Percentiles rank a stretch among this genome's conserved stretches.
These are phyloP conservation scores for Rhizopogon vulgaris DNA, from an alignment of 768 basidiomycete species.

Conservation along the genomic window DNA sequence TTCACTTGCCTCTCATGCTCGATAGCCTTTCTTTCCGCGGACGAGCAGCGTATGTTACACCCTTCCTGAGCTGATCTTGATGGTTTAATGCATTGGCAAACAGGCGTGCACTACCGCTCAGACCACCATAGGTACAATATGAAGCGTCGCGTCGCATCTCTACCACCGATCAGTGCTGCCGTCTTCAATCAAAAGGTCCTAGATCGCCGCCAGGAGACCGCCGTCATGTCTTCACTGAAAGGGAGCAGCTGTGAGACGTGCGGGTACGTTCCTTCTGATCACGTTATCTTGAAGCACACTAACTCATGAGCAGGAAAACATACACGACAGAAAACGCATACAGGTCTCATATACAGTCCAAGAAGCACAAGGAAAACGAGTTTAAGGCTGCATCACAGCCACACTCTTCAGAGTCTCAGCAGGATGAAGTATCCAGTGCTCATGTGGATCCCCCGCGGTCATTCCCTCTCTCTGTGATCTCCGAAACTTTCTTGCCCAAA, in stretches of 20 bases:
- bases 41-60: conserved; percentile 66
- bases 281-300: not conserved
- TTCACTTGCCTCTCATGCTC: conserved; percentile 91
- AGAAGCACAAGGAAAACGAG: conserved; percentile 81
- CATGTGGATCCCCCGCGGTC: conserved; percentile 4
- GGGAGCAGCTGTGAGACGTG: conserved; percentile 71
- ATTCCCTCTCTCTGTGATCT: conserved; percentile 1
- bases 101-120: conserved; percentile 84
- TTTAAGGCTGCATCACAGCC: conserved; percentile 35
- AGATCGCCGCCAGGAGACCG: conserved; percentile 72
- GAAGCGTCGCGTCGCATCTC: conserved; percentile 87
- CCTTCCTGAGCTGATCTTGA: conserved; percentile 5
- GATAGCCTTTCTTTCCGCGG: conserved; percentile 77
- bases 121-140: conserved; percentile 98
- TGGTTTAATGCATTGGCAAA: conserved; percentile 1
- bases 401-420: not conserved
- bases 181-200: conserved; percentile 86
- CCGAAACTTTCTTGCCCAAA: conserved; percentile 1
- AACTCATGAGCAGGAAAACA: conserved; percentile 53
- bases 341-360: conserved; percentile 80
- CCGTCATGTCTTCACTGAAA: conserved; percentile 54
- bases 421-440: conserved; percentile 14
- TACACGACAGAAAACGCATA: conserved; percentile 91
- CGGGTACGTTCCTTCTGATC: conserved; percentile 51
- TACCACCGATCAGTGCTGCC: conserved; percentile 75